A percentile compares a stretch with the other conserved stretches of the same genome.
Conservation (phyloP, 2,329 filamentous ascomycete species). For the Stemphylium vesicarium region DNA sequence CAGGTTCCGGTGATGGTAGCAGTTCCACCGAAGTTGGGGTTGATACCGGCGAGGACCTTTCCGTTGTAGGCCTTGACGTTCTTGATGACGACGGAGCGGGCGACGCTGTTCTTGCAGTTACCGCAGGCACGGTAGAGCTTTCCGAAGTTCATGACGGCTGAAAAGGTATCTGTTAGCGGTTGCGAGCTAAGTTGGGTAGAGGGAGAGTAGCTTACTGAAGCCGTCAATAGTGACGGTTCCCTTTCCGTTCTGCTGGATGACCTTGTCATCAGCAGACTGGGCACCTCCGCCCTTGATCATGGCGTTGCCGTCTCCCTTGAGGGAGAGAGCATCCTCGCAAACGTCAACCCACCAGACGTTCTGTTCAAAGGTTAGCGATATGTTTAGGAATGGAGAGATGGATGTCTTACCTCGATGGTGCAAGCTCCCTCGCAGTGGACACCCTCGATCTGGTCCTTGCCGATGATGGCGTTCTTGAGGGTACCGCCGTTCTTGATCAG, state of each 20-base stretch:
- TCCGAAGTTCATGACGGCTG: conserved; percentile 44
- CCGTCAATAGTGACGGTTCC: conserved; percentile 49
- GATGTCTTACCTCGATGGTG: conserved; percentile 45
- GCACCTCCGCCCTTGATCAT: conserved; percentile 52
- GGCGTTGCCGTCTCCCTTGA: conserved; percentile 48
- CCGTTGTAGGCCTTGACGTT: conserved; percentile 52
- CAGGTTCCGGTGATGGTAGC: conserved; percentile 52
- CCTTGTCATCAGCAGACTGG: conserved; percentile 49
- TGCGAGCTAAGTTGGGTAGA: conserved; percentile 43
- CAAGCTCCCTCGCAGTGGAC: conserved; percentile 51
- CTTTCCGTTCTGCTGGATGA: conserved; percentile 53
- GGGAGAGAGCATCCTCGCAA: conserved; percentile 50
- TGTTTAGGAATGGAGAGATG: background rate
- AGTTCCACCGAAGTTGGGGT: conserved; percentile 59
- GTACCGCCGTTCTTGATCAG: conserved; percentile 59
- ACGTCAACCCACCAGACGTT: conserved; percentile 51
- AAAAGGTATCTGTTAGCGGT: conserved; percentile 20
- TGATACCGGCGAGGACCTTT: conserved; percentile 58
- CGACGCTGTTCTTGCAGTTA: conserved; percentile 56
- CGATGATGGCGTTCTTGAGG: conserved; percentile 63
- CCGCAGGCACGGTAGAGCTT: conserved; percentile 58
- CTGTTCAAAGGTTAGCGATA: conserved; percentile 46
- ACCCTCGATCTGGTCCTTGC: conserved; percentile 54
- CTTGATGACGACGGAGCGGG: conserved; percentile 54
- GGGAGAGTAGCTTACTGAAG: conserved; percentile 33